Evolutionary conservation across 768 basidiomycete species (phyloP).

Genomic region (Pleurotus pulmonarius): DNA sequence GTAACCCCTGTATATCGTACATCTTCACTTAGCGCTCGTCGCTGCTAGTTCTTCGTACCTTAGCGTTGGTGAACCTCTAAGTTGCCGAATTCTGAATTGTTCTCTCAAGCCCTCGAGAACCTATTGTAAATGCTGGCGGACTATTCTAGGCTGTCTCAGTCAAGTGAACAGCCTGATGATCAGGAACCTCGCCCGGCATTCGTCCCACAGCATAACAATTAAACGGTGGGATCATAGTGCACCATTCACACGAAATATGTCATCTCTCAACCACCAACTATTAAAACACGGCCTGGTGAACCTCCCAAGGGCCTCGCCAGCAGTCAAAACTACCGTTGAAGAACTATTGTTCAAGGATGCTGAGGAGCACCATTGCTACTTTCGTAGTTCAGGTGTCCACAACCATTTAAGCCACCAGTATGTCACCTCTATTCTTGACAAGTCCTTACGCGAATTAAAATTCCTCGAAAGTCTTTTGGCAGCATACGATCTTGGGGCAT

Average conservation of each 20-base stretch:
- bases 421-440: slow-evolving; percentile 14
- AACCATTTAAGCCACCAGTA: slow-evolving; percentile 63
- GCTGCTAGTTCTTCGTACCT: too few species aligned
- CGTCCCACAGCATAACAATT: too few species aligned
- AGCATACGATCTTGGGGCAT: slow-evolving; percentile 53
- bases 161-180: too few species aligned
- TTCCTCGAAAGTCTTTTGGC: slow-evolving; percentile 41
- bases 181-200: too few species aligned
- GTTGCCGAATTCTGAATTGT: too few species aligned
- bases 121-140: too few species aligned
- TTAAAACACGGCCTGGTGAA: slow-evolving; percentile 34
- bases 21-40: too few species aligned
- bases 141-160: too few species aligned
- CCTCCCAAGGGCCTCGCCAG: slow-evolving; percentile 40
- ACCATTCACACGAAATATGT: background rate
- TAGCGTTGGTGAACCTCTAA: too few species aligned
- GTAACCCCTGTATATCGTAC: too few species aligned
- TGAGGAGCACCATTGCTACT: slow-evolving; percentile 49
- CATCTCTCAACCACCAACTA: background rate
- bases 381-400: slow-evolving; percentile 39
- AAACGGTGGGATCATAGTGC: too few species aligned
- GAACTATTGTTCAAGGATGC: slow-evolving; percentile 45
- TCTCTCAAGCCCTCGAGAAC: too few species aligned
- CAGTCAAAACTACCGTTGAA: slow-evolving; percentile 38
- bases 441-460: background rate